phyloP scores from a whole-genome alignment of 148 eudicot species.

The Cornus kousa region DNA sequence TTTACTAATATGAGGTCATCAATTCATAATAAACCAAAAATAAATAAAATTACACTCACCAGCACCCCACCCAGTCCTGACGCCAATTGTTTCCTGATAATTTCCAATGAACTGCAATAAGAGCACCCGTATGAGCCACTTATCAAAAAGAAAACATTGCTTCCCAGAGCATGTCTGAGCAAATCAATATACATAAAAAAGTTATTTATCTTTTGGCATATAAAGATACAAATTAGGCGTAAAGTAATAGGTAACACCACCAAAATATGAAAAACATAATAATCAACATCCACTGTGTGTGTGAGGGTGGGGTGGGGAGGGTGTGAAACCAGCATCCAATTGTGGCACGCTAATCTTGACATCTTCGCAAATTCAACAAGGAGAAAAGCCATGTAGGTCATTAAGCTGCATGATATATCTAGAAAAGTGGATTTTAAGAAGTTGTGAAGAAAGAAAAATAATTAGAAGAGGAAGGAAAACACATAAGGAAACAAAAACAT shows the following conservation, averaged over 20 bases:
- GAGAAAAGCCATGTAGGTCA: not conserved
- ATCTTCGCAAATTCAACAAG: not conserved
- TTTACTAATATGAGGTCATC: not conserved
- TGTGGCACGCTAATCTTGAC: too few species aligned
- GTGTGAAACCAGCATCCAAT: too few species aligned
- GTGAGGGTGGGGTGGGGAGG: too few species aligned
- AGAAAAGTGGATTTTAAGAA: not conserved
- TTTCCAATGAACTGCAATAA: constrained; percentile 74
- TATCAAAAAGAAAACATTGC: too few species aligned
- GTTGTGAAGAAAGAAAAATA: not conserved
- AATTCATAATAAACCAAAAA: not conserved
- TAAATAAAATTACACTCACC: constrained; percentile 40
- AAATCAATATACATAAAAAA: not conserved
- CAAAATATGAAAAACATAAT: too few species aligned
- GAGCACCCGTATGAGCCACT: constrained; percentile 3
- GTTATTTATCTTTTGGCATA: not conserved
- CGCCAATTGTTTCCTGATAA: constrained; percentile 71
- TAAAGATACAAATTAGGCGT: not conserved
- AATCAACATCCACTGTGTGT: too few species aligned
- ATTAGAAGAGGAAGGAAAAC: not conserved
- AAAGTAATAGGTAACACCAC: not conserved
- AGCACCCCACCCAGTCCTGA: constrained; percentile 88
- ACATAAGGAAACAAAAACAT: not conserved
- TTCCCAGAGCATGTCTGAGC: not conserved
- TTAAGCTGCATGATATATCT: not conserved